Evolutionary conservation across 2,329 filamentous ascomycete genomes (phyloP).

Genomic region (Fusarium lateritium): DNA sequence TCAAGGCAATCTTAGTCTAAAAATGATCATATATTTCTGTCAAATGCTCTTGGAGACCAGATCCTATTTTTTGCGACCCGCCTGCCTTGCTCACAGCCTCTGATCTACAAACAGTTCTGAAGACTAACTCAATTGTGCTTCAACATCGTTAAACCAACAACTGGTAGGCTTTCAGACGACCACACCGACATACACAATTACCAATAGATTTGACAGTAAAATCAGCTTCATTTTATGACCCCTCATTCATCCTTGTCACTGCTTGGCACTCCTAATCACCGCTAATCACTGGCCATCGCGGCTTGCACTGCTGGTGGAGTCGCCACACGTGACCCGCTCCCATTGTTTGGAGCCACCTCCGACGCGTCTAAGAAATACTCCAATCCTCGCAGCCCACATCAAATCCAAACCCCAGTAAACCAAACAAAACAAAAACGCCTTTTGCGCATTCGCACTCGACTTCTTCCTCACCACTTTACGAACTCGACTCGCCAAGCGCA

Average conservation of each 20-base stretch:
- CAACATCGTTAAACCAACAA: background rate
- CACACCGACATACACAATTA: background rate
- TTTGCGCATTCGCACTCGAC: slow-evolving; percentile 21
- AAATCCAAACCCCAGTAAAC: slow-evolving; percentile 22
- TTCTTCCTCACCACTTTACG: slow-evolving; percentile 9
- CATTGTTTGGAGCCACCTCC: slow-evolving; percentile 6
- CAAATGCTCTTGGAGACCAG: too few species aligned
- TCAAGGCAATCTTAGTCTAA: too few species aligned
- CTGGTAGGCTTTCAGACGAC: too few species aligned
- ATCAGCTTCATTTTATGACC: slow-evolving; percentile 32
- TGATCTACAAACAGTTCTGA: slow-evolving; percentile 3
- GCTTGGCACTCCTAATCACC: slow-evolving; percentile 20
- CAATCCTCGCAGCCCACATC: slow-evolving; percentile 28
- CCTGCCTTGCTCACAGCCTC: background rate
- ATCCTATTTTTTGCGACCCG: too few species aligned
- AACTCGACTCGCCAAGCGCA: slow-evolving; percentile 13
- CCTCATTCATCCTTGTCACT: slow-evolving; percentile 15
- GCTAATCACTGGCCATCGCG: slow-evolving; percentile 9
- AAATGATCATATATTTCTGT: too few species aligned
- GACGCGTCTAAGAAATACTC: slow-evolving; percentile 32
- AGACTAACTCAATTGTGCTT: background rate
- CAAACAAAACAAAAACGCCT: slow-evolving; percentile 41
- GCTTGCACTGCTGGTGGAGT: slow-evolving; percentile 22
- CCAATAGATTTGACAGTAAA: slow-evolving; percentile 19
- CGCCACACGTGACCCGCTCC: slow-evolving; percentile 20